Evolutionary conservation across 2,329 filamentous ascomycete species (phyloP), one percentile per base, ranked within the genome.

Genomic region (Daldinia sp.): DNA sequence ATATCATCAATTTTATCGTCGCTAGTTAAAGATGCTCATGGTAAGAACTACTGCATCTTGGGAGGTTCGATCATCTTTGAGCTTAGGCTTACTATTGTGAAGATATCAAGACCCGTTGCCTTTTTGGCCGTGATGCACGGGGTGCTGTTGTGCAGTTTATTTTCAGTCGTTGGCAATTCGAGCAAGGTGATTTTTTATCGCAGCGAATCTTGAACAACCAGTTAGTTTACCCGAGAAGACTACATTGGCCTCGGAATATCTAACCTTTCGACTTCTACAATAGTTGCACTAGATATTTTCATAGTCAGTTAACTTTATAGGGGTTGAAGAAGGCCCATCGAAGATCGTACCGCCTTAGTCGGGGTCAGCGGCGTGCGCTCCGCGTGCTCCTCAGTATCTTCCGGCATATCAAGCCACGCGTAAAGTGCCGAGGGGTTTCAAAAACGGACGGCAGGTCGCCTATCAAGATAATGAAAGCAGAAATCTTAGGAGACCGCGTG

Each of bases 1-100:
- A 46, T 46, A 46, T 46, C n/a, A 10, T 46, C 20, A 12, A 46
- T 46, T 23, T 46, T 46, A 46, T 46, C 42, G 7, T 46, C 42
- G 10, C 42, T 46, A 46, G 35, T 13, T 39, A 4, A 6, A 23
- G 42, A 23, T 9, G 5, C 12, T 10, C n/a, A 23, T 46, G n/a
- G 35, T 39, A 39, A 39, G 35, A 15, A 39, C 2, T 39, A 39
- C 12, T 39, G 3, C 12, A 15, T 39, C 35, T 39, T 39, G 12
- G 35, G 35, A 13, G 35, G 2, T 12, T 39, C 15, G 12, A 39
- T 39, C 2, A 4, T 37, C 7, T 23, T 18, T 18, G 6, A 23
- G n/a, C n/a, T 2, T 20, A 20, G 42, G n/a, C n/a, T 18, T 46
- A 46, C n/a, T 20, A 46, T 46, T 46, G 42, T 15, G 42, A 20